Evolutionary conservation across 1,139 yeast species (phyloP), one percentile per base, ranked within the genome.

Genomic region (Arxiozyma telluris): DNA sequence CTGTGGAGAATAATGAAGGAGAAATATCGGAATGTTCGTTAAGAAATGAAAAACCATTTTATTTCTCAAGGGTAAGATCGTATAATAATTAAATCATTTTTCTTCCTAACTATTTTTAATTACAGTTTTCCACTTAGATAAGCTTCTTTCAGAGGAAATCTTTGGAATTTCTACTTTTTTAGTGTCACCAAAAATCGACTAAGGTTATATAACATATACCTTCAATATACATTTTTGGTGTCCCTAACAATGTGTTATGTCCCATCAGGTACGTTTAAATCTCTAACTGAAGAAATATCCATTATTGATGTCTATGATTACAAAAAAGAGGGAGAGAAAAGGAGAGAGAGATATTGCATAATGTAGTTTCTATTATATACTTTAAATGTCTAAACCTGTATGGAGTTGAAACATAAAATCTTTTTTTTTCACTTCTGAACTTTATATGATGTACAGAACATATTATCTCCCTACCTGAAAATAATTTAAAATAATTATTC

Each of bases 1-100:
- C 78, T 59, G 82, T 81, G 8, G 70, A 79, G 27, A 77, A 86
- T 59, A 77, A 77, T 62, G 76, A 79, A 23, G 83, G 82, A 1
- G 83, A 80, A 50, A 69, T 73, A 17, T 76, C 79, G 21, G 74
- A 74, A 18, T 83, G 87, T 60, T 75, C 82, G 6, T 69, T 86
- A 55, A 76, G 74, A 49, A 86, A 87, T 62, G 96, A 89, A 64
- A 84, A 83, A 62, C 82, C 90, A 15, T 89, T 86, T 67, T 80
- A 78, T 62, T 89, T 88, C 61, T 81, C 83, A 62, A 72, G 84
- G 53, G 89, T 83, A 0, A 75, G 72, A 55, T 53, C 58, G 2
- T 57, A 27, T 8, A 8, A 27, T 27, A 8, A 27, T 39, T 44
- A 41, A 15, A 15, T 22, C 47, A 20, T 8, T 23, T 1, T 22